Percentiles rank a stretch among this genome's conserved stretches.
Evolutionary conservation across 805 yeast genomes (phyloP).

Genomic region (Candida schatavii): DNA sequence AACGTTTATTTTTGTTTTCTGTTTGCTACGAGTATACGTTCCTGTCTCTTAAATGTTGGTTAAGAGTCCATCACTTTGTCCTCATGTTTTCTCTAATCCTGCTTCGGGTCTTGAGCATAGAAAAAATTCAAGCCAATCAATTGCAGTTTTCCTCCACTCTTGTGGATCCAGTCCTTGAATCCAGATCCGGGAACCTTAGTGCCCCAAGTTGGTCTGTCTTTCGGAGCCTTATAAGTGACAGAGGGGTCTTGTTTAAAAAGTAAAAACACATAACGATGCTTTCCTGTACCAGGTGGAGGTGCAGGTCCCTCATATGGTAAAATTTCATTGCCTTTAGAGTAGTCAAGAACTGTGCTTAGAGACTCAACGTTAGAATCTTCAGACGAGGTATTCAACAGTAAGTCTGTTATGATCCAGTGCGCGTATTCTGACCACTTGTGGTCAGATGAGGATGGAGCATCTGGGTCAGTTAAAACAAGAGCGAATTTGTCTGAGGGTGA

Average conservation of each 20-base stretch:
- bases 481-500: constrained; percentile 56
- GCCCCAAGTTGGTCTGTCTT: constrained; percentile 78
- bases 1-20: too few relatives aligned
- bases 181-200: constrained; percentile 80
- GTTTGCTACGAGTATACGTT: too few relatives aligned
- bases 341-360: constrained; percentile 31
- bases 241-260: constrained; percentile 64
- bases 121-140: constrained; percentile 81
- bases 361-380: constrained; percentile 33
- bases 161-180: constrained; percentile 67
- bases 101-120: constrained; percentile 58
- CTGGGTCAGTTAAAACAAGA: constrained; percentile 85
- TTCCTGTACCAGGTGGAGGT: constrained; percentile 85
- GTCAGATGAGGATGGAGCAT: constrained; percentile 83
- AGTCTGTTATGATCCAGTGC: constrained; percentile 66
- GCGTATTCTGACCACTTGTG: constrained; percentile 86
- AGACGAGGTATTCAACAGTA: constrained; percentile 37
- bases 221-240: constrained; percentile 39
- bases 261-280: constrained; percentile 81
- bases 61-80: too few relatives aligned
- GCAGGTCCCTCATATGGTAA: constrained; percentile 76
- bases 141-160: constrained; percentile 51
- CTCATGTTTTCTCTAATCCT: constrained; percentile 1
- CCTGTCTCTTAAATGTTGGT: too few relatives aligned
- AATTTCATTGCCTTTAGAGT: constrained; percentile 38